These are phyloP conservation scores for Hypomontagnella submonticulosa DNA, from an alignment of 495 filamentous ascomycete species.

Conservation along the genomic window DNA sequence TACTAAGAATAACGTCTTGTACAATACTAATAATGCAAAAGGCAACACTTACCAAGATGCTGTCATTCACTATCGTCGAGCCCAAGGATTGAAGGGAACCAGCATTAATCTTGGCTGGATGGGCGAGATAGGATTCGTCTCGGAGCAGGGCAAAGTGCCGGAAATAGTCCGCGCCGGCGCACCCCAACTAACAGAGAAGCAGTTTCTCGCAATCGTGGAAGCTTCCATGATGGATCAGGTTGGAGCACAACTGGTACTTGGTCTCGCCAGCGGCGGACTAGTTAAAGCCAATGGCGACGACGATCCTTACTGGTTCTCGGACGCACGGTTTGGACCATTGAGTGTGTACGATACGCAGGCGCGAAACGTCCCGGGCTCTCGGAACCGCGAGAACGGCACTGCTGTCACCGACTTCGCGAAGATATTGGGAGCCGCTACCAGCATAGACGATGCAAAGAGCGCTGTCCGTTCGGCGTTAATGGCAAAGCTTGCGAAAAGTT, in stretches of 20 bases:
- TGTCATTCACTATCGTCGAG: constrained; percentile 51
- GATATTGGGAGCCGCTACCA: constrained; percentile 33
- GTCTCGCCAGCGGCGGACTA: constrained; percentile 45
- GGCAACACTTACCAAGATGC: constrained; percentile 65
- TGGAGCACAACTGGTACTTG: constrained; percentile 41
- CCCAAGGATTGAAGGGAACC: constrained; percentile 50
- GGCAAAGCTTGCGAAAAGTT: constrained; percentile 45
- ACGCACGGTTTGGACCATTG: constrained; percentile 56
- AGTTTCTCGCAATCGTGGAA: constrained; percentile 40
- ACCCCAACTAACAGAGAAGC: constrained; percentile 36
- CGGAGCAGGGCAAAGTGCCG: constrained; percentile 44
- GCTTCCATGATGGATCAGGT: constrained; percentile 39
- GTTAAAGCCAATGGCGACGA: constrained; percentile 48
- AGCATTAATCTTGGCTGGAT: constrained; percentile 61
- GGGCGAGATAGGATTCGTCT: constrained; percentile 48
- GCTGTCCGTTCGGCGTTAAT: constrained; percentile 44
- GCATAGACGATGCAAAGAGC: constrained; percentile 30
- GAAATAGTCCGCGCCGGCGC: constrained; percentile 44
- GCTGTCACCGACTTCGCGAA: constrained; percentile 39
- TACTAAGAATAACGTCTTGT: constrained; percentile 56
- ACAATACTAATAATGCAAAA: constrained; percentile 39
- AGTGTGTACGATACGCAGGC: constrained; percentile 49
- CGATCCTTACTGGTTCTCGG: constrained; percentile 58
- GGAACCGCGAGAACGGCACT: constrained; percentile 15
- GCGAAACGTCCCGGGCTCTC: constrained; percentile 23